phyloP scores from a whole-genome alignment of 345 rosid species.

The Rhizophora mangle region DNA sequence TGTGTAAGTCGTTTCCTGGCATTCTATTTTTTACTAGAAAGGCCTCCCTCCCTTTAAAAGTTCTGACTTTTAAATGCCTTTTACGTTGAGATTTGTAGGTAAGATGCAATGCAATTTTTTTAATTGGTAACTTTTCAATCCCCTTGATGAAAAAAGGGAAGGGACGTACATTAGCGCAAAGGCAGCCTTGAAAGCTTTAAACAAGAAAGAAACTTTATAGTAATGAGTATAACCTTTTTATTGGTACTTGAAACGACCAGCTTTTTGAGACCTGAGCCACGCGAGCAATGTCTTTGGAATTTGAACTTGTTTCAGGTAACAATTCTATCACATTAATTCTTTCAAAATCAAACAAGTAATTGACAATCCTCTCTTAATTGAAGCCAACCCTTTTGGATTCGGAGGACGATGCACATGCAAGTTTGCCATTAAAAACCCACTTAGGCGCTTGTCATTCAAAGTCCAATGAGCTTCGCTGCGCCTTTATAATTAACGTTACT shows the following conservation, averaged over 20 bases:
- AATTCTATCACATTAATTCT: not conserved
- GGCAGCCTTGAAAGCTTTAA: not conserved
- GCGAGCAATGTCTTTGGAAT: conserved; percentile 8
- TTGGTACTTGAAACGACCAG: conserved; percentile 38
- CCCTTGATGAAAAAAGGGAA: not conserved
- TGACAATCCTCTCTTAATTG: too few species aligned
- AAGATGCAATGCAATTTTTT: too few species aligned
- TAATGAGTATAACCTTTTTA: conserved; percentile 35
- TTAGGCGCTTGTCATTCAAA: too few species aligned
- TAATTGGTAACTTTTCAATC: not conserved
- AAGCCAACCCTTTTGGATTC: too few species aligned
- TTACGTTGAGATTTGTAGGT: not conserved
- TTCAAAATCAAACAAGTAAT: too few species aligned
- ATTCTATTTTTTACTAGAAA: not conserved
- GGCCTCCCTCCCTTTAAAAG: too few species aligned
- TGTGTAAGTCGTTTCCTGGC: not conserved
- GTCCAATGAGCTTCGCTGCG: too few species aligned
- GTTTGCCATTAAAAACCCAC: too few species aligned
- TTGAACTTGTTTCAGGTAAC: conserved; percentile 2
- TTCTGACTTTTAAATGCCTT: not conserved
- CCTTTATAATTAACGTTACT: too few species aligned
- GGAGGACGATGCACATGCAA: too few species aligned
- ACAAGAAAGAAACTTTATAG: conserved; percentile 14
- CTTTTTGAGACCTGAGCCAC: conserved; percentile 39
- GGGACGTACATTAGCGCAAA: conserved; percentile 1